Evolutionary conservation across 306 rosid species (phyloP), one percentile per base, ranked within the genome.

Genomic region (Ochetophila trinervis): DNA sequence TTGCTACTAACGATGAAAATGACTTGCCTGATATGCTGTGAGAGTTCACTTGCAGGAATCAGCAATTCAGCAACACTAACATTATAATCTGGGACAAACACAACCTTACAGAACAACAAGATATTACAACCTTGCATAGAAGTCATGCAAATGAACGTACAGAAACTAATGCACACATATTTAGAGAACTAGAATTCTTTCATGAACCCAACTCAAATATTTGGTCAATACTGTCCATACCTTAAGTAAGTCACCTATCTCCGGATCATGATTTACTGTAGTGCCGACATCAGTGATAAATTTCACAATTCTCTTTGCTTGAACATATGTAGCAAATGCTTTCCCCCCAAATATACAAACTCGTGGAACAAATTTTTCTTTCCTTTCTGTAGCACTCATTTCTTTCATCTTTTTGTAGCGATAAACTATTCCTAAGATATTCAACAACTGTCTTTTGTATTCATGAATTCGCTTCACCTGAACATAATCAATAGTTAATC

Each of bases 381-480:
- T 71, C 80, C 91, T 90, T 78, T 86, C 91, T 19, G 55, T 65
- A 52, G 82, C 83, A 74, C 72, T 90, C 97, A 90, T 84, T 86
- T 93, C 99, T 83, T 87, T 93, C 97, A 93, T 93, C 80, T 81
- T 76, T 87, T 93, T 93, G 90, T 93, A 93, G 56, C 99, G 94
- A 73, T 90, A 86, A 75, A 90, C 97, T 64, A 93, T 93, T 69
- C 99, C 99, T 18, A 93, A 77, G 60, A 93, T 86, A 65, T 93
- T 93, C 83, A 93, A 13, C 47, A 93, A 69, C 68, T 93, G 99
- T 60, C 99, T 82, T 73, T 93, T 93, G 79, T 93, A 93, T 74
- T 93, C 99, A 79, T 93, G 99, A 79, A 93, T 93, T 78, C 99
- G 92, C 88, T 93, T 93, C 78, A 93, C 99, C 99, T 93, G 66